These are phyloP conservation scores for Fraxinus excelsior DNA, from an alignment of 257 asterid species.

Conservation along the genomic window DNA sequence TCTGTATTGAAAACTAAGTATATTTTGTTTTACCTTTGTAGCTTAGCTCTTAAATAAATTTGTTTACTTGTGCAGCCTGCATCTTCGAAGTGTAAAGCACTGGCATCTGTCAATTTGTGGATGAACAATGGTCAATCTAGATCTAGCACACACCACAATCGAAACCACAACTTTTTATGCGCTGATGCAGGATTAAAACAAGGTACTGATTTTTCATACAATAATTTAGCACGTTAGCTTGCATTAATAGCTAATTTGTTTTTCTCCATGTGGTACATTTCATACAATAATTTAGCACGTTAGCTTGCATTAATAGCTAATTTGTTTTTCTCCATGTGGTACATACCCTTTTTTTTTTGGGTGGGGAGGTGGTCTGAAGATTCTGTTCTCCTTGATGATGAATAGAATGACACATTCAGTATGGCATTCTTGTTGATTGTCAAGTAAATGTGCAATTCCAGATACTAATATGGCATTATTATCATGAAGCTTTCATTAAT, in stretches of 20 bases:
- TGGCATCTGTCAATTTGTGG: constrained; percentile 89
- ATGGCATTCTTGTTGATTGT: not conserved
- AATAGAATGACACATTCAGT: not conserved
- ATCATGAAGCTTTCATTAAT: constrained; percentile 13
- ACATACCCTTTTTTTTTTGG: too few species aligned
- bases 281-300: constrained; percentile 2
- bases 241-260: not conserved
- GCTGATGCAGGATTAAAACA: constrained; percentile 71
- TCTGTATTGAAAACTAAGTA: constrained; percentile 4
- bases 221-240: not conserved
- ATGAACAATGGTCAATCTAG: constrained; percentile 78
- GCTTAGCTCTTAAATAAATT: constrained; percentile 17
- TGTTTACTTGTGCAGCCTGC: constrained; percentile 59
- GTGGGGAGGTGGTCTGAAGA: not conserved
- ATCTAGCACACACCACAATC: constrained; percentile 95
- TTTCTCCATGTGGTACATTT: not conserved
- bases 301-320: not conserved
- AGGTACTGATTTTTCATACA: constrained; percentile 45
- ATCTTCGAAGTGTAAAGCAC: constrained; percentile 60
- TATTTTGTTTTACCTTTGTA: constrained; percentile 19
- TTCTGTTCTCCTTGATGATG: not conserved
- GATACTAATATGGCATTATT: constrained; percentile 8
- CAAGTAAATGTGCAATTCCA: constrained; percentile 7
- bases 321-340: not conserved
- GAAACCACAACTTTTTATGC: constrained; percentile 89